Evolutionary conservation across 2,329 filamentous ascomycete genomes (phyloP), one percentile per base, ranked within the genome.

Genomic region (Aspergillus carbonarius): DNA sequence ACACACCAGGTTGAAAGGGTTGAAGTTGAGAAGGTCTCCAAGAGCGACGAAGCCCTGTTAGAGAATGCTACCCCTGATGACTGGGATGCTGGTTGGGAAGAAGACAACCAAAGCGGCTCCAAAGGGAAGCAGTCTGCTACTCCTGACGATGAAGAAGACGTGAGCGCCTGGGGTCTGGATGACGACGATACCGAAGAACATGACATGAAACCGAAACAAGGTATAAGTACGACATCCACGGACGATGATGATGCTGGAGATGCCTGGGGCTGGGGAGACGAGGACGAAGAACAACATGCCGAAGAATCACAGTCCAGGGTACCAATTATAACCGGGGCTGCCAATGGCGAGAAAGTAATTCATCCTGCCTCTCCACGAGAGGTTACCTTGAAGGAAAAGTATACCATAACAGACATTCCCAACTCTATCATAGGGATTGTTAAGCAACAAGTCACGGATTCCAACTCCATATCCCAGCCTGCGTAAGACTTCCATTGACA

Each of bases 231-330:
- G 39, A 44, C 55, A 40, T 34, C 51, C 10, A 53, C 63, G 7
- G 72, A 70, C 35, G 73, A 75, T 4, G 76, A 76, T 55, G 76
- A 76, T 54, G 70, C 66, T 7, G 79, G 78, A 13, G 90, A 91
- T 60, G 90, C 91, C 25, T 96, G 92, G 90, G 92, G 90, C 3
- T 96, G 92, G 91, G 90, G 86, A 20, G 92, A 92, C 37, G 89
- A 89, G 6, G 75, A 79, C 25, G 76, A 79, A 51, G 71, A 62
- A 64, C 73, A 53, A 63, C 76, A 66, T 58, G 74, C 50, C 53
- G 64, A 68, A 34, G 52, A 55, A 53, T 49, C 50, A n/a, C 63
- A 68, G 47, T 52, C 62, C 20, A 60, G 68, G 40, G 55, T 68
- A 32, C 44, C 67, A 6, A 17, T 62, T 35, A 39, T 39, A 25